Percentiles rank a stretch among this genome's conserved stretches.
Evolutionary conservation across 2,329 filamentous ascomycete species (phyloP).

Genomic region (Neopestalotiopsis sp.): DNA sequence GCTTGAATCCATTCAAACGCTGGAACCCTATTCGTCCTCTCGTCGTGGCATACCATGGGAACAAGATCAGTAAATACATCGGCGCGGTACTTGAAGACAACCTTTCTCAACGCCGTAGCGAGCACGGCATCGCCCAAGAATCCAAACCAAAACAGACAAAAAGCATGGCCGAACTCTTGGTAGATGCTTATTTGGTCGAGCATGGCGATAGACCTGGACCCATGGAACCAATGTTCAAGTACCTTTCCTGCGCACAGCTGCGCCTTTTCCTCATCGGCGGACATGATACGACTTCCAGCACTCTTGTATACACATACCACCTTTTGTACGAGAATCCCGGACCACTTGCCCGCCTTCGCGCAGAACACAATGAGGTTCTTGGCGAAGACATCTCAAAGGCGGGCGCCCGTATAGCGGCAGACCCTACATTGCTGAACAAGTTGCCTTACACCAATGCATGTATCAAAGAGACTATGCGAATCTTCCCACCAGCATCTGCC

Average conservation of each 20-base stretch:
- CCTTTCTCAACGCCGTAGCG: conserved; percentile 20
- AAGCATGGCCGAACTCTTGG: conserved; percentile 21
- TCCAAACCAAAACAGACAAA: background rate
- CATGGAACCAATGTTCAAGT: conserved; percentile 21
- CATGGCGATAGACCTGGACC: conserved; percentile 19
- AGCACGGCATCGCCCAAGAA: conserved; percentile 8
- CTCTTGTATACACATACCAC: conserved; percentile 32
- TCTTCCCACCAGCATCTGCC: conserved; percentile 50
- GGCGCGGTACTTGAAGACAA: conserved; percentile 27
- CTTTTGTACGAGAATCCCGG: conserved; percentile 29
- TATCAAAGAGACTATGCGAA: conserved; percentile 42
- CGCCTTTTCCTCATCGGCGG: conserved; percentile 36
- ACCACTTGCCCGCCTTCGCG: conserved; percentile 27
- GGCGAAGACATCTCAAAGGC: conserved; percentile 32
- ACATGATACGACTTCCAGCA: conserved; percentile 37
- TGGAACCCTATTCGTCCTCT: conserved; percentile 24
- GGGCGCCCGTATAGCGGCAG: conserved; percentile 12
- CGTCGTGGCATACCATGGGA: conserved; percentile 27
- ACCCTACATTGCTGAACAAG: conserved; percentile 34
- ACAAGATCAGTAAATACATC: conserved; percentile 26
- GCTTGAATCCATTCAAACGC: conserved; percentile 26
- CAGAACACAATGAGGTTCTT: conserved; percentile 38
- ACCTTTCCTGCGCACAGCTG: conserved; percentile 1
- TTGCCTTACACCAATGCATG: conserved; percentile 42
- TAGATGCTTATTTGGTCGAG: conserved; percentile 25